A percentile compares a stretch with the other conserved stretches of the same genome.
These are phyloP conservation scores for Cladobotryum mycophilum DNA, from an alignment of 2,329 filamentous ascomycete species.

Conservation along the genomic window DNA sequence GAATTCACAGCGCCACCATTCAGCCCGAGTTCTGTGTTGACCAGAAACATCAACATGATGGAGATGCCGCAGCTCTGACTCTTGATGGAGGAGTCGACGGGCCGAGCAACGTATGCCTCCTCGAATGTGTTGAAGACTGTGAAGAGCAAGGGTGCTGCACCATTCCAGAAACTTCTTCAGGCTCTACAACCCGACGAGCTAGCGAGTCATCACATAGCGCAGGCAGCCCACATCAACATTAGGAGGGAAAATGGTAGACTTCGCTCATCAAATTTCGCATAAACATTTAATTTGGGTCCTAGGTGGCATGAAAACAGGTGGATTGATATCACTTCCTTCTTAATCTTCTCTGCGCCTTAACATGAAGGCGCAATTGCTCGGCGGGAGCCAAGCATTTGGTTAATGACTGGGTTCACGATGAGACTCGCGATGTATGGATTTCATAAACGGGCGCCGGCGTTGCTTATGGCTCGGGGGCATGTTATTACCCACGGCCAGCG, in stretches of 20 bases:
- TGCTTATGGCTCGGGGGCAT: too few species aligned
- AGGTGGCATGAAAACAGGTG: too few species aligned
- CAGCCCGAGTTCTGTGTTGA: conserved; percentile 80
- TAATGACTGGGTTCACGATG: too few species aligned
- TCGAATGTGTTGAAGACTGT: conserved; percentile 40
- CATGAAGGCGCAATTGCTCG: too few species aligned
- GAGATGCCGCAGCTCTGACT: conserved; percentile 28
- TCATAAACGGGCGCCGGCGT: too few species aligned
- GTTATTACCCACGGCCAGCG: too few species aligned
- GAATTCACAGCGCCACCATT: conserved; percentile 95
- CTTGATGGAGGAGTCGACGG: conserved; percentile 30
- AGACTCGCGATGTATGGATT: too few species aligned
- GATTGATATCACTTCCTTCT: too few species aligned
- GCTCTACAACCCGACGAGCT: conserved; percentile 29
- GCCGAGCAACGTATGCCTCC: conserved; percentile 36
- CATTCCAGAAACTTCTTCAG: conserved; percentile 25
- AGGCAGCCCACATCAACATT: conserved; percentile 10
- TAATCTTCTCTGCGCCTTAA: too few species aligned
- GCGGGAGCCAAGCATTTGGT: too few species aligned
- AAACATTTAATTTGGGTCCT: too few species aligned
- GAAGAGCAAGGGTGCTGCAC: conserved; percentile 27
- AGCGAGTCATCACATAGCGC: conserved; percentile 28
- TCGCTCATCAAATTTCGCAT: too few species aligned
- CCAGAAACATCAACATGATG: conserved; percentile 34
- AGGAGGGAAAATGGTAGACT: not conserved